Evolutionary conservation across 306 rosid genomes (phyloP).

Genomic region (Comarum palustre): DNA sequence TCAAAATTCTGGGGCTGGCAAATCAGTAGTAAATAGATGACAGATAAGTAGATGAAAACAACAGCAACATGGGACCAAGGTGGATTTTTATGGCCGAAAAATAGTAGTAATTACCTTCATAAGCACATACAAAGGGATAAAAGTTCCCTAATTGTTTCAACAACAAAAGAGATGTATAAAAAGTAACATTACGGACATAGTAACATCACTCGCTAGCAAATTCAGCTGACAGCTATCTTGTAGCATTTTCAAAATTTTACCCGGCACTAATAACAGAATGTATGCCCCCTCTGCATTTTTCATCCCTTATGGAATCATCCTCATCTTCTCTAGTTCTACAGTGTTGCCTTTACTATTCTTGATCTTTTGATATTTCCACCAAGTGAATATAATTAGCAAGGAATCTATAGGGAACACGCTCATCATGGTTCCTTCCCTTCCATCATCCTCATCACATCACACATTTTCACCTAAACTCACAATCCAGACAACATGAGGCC

Average conservation of each 20-base stretch:
- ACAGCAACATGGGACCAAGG: neutral
- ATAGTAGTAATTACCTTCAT: no score
- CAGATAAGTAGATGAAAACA: neutral
- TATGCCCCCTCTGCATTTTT: no score
- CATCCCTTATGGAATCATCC: slow-evolving; percentile 36
- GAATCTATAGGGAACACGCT: slow-evolving; percentile 56
- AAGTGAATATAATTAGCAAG: slow-evolving; percentile 48
- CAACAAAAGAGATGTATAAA: slow-evolving; percentile 29
- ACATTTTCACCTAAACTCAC: slow-evolving; percentile 28
- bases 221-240: slow-evolving; percentile 7
- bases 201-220: slow-evolving; percentile 33
- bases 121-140: slow-evolving; percentile 25
- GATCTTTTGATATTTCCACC: no score
- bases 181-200: slow-evolving; percentile 27
- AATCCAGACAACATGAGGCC: no score
- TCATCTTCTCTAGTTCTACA: slow-evolving; percentile 37
- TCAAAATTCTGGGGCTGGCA: neutral
- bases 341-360: no score
- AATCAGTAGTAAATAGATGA: neutral
- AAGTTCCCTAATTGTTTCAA: slow-evolving; percentile 30
- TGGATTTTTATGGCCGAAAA: neutral
- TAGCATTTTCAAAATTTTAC: slow-evolving; percentile 53
- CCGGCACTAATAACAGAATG: slow-evolving; percentile 36
- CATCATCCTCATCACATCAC: slow-evolving; percentile 58
- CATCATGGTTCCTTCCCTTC: slow-evolving; percentile 30